Conservation (phyloP, 331 rosid genomes). For the Prunus yedoensis region DNA sequence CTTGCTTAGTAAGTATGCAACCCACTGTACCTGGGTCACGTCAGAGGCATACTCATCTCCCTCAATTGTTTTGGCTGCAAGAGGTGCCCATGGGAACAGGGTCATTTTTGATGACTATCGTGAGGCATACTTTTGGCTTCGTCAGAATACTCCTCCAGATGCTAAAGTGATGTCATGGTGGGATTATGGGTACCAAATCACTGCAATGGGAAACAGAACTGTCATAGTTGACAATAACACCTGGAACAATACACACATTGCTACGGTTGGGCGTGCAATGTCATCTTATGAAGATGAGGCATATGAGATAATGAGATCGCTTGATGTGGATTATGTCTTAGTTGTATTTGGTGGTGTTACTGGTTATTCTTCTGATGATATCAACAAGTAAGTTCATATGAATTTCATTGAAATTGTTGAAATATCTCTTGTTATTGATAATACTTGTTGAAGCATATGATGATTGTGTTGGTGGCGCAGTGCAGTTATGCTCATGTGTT, state of each 20-base stretch:
- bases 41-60: conserved; percentile 99
- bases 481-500: not conserved
- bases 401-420: conserved; percentile 3
- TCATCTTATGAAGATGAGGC: conserved; percentile 98
- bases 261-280: conserved; percentile 99
- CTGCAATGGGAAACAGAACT: conserved; percentile 99
- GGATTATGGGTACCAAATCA: conserved; percentile 99
- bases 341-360: conserved; percentile 99
- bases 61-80: conserved; percentile 97
- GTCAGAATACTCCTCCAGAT: conserved; percentile 90
- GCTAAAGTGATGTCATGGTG: conserved; percentile 99
- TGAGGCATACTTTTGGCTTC: conserved; percentile 99
- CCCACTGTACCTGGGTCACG: conserved; percentile 99
- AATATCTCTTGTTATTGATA: conserved; percentile 4
- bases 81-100: conserved; percentile 98
- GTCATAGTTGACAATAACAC: conserved; percentile 99
- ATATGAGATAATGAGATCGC: conserved; percentile 86
- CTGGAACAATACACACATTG: conserved; percentile 99
- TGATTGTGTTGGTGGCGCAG: not conserved
- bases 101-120: conserved; percentile 98
- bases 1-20: conserved; percentile 87
- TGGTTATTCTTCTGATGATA: conserved; percentile 98
- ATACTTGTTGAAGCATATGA: conserved; percentile 3
- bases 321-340: conserved; percentile 91
- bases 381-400: conserved; percentile 78